Conservation (phyloP, 441 rosid genomes). For the Macaranga tanarius region DNA sequence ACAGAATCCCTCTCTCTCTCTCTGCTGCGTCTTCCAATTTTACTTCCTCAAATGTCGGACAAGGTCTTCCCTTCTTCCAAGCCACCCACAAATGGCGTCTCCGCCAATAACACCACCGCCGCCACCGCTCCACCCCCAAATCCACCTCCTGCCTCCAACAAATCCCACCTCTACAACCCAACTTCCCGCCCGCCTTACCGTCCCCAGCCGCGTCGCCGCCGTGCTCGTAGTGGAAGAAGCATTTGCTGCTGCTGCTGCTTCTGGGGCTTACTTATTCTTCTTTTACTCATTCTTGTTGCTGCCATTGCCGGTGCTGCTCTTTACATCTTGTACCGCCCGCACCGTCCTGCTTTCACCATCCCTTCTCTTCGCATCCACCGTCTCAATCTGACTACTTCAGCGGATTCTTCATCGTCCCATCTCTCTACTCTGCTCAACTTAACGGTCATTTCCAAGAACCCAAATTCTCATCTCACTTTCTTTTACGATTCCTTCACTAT, state of each 20-base stretch:
- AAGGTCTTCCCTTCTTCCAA: slow-evolving; percentile 66
- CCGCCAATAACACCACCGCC: slow-evolving; percentile 22
- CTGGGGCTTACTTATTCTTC: slow-evolving; percentile 52
- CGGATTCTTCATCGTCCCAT: slow-evolving; percentile 52
- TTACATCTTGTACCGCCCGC: slow-evolving; percentile 81
- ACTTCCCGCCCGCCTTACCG: slow-evolving; percentile 55
- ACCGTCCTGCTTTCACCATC: slow-evolving; percentile 71
- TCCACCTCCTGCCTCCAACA: slow-evolving; percentile 37
- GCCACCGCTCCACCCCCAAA: slow-evolving; percentile 27
- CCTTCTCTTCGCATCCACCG: slow-evolving; percentile 60
- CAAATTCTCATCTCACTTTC: slow-evolving; percentile 70
- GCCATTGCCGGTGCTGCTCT: slow-evolving; percentile 52
- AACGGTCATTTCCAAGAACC: slow-evolving; percentile 68
- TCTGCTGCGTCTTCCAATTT: no score
- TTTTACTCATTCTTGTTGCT: slow-evolving; percentile 48
- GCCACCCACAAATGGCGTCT: slow-evolving; percentile 38
- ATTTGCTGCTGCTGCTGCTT: slow-evolving; percentile 77
- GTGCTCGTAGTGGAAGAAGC: slow-evolving; percentile 47
- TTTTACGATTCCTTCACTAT: slow-evolving; percentile 53
- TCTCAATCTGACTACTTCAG: slow-evolving; percentile 63
- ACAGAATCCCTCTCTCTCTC: no score
- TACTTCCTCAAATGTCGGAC: slow-evolving; percentile 41
- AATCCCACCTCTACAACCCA: slow-evolving; percentile 57
- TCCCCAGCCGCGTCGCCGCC: slow-evolving; percentile 63
- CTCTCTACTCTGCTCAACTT: slow-evolving; percentile 54